phyloP scores from a whole-genome alignment of 225 moss, liverwort and hornwort species.

The Lunularia cruciata region DNA sequence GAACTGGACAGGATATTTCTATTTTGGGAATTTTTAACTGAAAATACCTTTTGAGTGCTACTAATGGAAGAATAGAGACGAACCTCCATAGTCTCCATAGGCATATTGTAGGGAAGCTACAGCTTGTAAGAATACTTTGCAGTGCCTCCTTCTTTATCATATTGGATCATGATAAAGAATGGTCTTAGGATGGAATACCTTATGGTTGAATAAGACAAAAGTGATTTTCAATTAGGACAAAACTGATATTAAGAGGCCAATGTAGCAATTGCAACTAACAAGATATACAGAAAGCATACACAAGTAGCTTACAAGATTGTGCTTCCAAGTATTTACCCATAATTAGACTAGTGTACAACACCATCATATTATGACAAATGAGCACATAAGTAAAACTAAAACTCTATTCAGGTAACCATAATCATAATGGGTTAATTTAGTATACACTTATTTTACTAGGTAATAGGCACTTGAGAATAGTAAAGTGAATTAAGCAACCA shows the following conservation, averaged over 20 bases:
- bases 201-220: neutral
- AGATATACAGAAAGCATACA: too few relatives aligned
- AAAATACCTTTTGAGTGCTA: slow-evolving; percentile 86
- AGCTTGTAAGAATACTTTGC: slow-evolving; percentile 88
- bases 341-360: neutral
- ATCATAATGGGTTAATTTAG: too few relatives aligned
- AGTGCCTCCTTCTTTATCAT: slow-evolving; percentile 73
- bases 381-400: too few relatives aligned
- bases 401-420: too few relatives aligned
- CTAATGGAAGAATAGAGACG: slow-evolving; percentile 80
- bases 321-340: too few relatives aligned
- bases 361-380: too few relatives aligned
- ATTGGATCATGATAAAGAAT: slow-evolving; percentile 89
- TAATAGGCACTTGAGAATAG: slow-evolving; percentile 97
- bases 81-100: slow-evolving; percentile 86
- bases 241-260: too few relatives aligned
- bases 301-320: too few relatives aligned
- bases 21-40: too few relatives aligned
- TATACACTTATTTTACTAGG: slow-evolving; percentile 52
- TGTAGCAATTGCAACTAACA: too few relatives aligned
- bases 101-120: slow-evolving; percentile 97
- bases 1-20: too few relatives aligned
- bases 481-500: slow-evolving; percentile 96
- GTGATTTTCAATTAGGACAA: too few relatives aligned
- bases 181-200: slow-evolving; percentile 97